A percentile compares a stretch with the other conserved stretches of the same genome.
These are phyloP conservation scores for Massariosphaeria phaeospora DNA, from an alignment of 495 filamentous ascomycete genomes.

Conservation along the genomic window DNA sequence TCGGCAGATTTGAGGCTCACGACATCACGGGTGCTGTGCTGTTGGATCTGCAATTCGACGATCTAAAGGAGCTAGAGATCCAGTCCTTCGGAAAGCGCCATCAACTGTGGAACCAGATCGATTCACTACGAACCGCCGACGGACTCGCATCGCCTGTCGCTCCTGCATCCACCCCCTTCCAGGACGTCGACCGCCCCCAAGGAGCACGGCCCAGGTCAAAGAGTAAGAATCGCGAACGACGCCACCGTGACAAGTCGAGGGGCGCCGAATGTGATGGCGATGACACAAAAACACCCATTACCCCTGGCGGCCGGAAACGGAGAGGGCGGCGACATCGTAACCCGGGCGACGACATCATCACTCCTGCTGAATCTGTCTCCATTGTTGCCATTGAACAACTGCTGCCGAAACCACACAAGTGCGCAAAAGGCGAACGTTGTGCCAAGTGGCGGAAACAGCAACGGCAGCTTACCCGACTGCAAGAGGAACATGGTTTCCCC, in stretches of 20 bases:
- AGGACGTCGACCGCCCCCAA: conserved; percentile 40
- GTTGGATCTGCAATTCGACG: conserved; percentile 79
- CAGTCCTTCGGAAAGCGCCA: conserved; percentile 89
- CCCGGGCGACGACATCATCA: conserved; percentile 55
- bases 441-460: conserved; percentile 72
- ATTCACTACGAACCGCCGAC: conserved; percentile 54
- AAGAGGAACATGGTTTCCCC: conserved; percentile 59
- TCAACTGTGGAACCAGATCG: conserved; percentile 78
- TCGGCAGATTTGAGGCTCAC: conserved; percentile 81
- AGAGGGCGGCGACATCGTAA: conserved; percentile 46
- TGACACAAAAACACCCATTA: conserved; percentile 37
- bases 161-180: conserved; percentile 43
- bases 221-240: conserved; percentile 30
- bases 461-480: conserved; percentile 59
- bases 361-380: conserved; percentile 74
- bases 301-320: conserved; percentile 42
- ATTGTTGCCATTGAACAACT: conserved; percentile 90
- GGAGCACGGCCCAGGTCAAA: conserved; percentile 25
- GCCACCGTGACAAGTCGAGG: conserved; percentile 25
- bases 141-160: conserved; percentile 46
- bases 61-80: conserved; percentile 91
- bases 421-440: conserved; percentile 87
- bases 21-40: conserved; percentile 86
- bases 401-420: conserved; percentile 76
- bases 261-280: conserved; percentile 36